Conservation (phyloP, 1,139 yeast genomes). For the Blastobotrys buckinghamii region DNA sequence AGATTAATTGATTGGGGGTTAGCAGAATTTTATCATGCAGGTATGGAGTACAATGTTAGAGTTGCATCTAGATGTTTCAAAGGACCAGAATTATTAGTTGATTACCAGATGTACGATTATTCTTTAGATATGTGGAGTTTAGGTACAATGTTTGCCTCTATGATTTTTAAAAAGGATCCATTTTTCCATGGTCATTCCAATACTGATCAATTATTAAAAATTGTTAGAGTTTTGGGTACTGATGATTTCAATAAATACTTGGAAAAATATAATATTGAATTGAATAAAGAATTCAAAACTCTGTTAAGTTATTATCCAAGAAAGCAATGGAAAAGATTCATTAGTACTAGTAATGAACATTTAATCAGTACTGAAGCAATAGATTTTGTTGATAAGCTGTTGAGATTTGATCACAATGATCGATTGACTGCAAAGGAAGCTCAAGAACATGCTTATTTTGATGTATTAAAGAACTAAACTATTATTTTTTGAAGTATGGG, state of each 20-base stretch:
- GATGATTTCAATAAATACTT: conserved; percentile 72
- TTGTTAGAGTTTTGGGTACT: conserved; percentile 89
- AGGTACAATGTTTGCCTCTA: conserved; percentile 97
- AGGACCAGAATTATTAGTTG: conserved; percentile 96
- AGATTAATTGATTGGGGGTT: conserved; percentile 98
- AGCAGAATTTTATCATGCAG: conserved; percentile 95
- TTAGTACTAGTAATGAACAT: conserved; percentile 66
- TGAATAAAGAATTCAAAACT: conserved; percentile 72
- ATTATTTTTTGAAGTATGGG: too few species aligned
- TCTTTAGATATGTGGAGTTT: conserved; percentile 94
- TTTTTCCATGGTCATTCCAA: conserved; percentile 96
- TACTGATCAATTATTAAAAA: conserved; percentile 92
- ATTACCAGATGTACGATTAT: conserved; percentile 88
- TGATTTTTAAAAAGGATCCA: conserved; percentile 93
- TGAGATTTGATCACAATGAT: conserved; percentile 91
- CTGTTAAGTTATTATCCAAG: conserved; percentile 62
- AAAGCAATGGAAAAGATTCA: conserved; percentile 82
- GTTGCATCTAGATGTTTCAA: conserved; percentile 98
- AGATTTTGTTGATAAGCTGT: conserved; percentile 74
- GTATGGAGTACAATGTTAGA: conserved; percentile 91
- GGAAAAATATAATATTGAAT: conserved; percentile 65
- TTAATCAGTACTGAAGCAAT: conserved; percentile 66
- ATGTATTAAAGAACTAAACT: conserved; percentile 26
- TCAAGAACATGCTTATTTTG: conserved; percentile 75
- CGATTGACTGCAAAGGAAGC: conserved; percentile 94